Evolutionary conservation across 352 stramenopile species (phyloP).

Genomic region (Halophytophthora polymorphica): DNA sequence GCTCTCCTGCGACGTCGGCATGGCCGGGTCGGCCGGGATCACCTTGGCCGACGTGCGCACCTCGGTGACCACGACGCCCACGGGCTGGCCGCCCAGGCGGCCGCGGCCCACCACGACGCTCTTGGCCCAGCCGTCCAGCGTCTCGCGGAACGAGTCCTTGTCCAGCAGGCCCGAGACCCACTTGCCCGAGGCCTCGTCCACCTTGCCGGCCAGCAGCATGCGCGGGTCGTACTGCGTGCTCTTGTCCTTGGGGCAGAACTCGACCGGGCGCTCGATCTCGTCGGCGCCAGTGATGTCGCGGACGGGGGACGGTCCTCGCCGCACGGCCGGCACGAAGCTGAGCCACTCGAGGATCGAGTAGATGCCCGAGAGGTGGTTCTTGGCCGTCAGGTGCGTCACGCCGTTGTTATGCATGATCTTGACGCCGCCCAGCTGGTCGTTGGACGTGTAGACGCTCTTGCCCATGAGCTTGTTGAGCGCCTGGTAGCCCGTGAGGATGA

Average conservation of each 20-base stretch:
- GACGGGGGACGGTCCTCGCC: constrained; percentile 72
- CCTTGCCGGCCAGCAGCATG: constrained; percentile 86
- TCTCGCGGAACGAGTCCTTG: constrained; percentile 98
- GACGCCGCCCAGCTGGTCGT: constrained; percentile 99
- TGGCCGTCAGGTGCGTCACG: constrained; percentile 96
- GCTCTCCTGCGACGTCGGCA: constrained; percentile 95
- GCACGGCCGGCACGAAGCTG: constrained; percentile 96
- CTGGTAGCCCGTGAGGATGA: constrained; percentile 99
- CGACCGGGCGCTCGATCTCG: constrained; percentile 86
- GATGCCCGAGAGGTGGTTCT: constrained; percentile 97
- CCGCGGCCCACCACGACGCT: constrained; percentile 98
- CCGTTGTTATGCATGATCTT: constrained; percentile 99
- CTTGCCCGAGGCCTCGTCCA: constrained; percentile 69
- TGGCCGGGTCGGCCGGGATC: constrained; percentile 97
- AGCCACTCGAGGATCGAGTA: constrained; percentile 97
- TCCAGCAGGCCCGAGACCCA: constrained; percentile 97
- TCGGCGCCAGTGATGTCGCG: constrained; percentile 82
- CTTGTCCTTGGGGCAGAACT: constrained; percentile 91
- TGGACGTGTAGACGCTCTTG: constrained; percentile 99
- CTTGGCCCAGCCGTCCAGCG: constrained; percentile 98
- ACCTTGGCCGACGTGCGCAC: constrained; percentile 97
- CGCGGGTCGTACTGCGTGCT: constrained; percentile 95
- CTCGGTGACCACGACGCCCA: constrained; percentile 98
- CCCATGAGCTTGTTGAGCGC: constrained; percentile 99
- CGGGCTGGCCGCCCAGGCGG: constrained; percentile 97